Evolutionary conservation across 179 eudicot species (phyloP).

Genomic region (Spinacia oleracea): DNA sequence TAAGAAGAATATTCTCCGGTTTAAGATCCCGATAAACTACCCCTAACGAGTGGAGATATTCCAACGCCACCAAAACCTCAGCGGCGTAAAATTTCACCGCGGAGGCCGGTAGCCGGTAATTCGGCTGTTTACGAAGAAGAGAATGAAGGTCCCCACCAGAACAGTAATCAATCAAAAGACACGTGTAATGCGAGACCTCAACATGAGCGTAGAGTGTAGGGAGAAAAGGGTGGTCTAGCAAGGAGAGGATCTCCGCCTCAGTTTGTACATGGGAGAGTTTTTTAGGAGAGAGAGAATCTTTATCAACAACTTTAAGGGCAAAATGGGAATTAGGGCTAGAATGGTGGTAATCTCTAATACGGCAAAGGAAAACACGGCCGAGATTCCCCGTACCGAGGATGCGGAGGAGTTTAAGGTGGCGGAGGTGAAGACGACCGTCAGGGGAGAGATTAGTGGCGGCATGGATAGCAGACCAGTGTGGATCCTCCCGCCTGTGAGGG

Average conservation of each 20-base stretch:
- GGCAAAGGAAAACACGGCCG: conserved; percentile 83
- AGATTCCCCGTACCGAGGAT: conserved; percentile 81
- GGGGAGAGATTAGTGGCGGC: conserved; percentile 67
- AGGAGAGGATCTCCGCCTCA: conserved; percentile 64
- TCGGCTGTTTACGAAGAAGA: conserved; percentile 64
- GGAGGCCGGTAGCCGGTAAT: conserved; percentile 49
- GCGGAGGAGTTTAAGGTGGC: conserved; percentile 78
- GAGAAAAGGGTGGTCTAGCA: conserved; percentile 78
- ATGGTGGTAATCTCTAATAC: conserved; percentile 65
- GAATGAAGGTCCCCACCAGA: conserved; percentile 82
- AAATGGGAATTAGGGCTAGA: conserved; percentile 43
- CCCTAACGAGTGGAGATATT: conserved; percentile 70
- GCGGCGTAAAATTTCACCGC: conserved; percentile 76
- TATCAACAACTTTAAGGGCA: conserved; percentile 84
- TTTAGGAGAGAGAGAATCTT: conserved; percentile 55
- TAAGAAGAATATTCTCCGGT: conserved; percentile 72
- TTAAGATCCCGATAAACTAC: conserved; percentile 81
- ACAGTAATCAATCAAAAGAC: conserved; percentile 79
- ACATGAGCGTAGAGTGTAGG: conserved; percentile 88
- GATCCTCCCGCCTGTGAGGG: conserved; percentile 66
- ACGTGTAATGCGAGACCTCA: conserved; percentile 83
- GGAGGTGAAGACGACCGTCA: conserved; percentile 71
- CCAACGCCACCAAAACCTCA: conserved; percentile 71
- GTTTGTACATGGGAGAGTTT: conserved; percentile 68
- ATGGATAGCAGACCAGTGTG: conserved; percentile 68